A percentile compares a stretch with the other conserved stretches of the same genome.
phyloP scores from a whole-genome alignment of 2,329 filamentous ascomycete genomes.

The Talaromyces sp. region DNA sequence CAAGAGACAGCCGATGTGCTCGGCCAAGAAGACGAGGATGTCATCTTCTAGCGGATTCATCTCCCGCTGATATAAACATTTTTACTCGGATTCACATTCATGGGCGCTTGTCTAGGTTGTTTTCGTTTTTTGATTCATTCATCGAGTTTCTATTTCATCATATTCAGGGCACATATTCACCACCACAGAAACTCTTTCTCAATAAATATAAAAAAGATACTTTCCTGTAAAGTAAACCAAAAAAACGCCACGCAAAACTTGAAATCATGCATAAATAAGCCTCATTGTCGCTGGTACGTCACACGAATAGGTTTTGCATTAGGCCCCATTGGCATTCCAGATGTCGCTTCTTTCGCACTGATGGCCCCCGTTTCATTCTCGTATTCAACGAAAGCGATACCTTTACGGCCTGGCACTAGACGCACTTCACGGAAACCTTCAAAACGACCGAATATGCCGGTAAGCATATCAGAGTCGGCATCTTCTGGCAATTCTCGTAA shows the following conservation, averaged over 20 bases:
- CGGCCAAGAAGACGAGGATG: conserved; percentile 69
- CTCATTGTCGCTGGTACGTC: conserved; percentile 86
- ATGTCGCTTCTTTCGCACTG: conserved; percentile 86
- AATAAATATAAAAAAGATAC: conserved; percentile 13
- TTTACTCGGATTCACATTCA: background rate
- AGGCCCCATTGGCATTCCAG: conserved; percentile 72
- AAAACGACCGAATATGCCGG: conserved; percentile 77
- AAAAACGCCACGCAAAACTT: conserved; percentile 10
- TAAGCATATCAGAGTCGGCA: conserved; percentile 74
- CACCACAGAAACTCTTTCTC: conserved; percentile 3
- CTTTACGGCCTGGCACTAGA: conserved; percentile 75
- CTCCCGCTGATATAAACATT: background rate
- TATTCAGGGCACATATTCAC: conserved; percentile 11
- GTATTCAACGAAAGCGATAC: conserved; percentile 96
- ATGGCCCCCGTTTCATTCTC: conserved; percentile 85
- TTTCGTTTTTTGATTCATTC: background rate
- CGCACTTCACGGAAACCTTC: conserved; percentile 93
- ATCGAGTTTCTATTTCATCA: background rate
- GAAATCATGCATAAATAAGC: conserved; percentile 15
- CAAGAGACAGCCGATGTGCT: conserved; percentile 60
- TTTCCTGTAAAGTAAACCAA: conserved; percentile 9
- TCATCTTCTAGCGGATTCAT: conserved; percentile 63
- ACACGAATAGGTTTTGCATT: conserved; percentile 80
- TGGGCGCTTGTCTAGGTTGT: conserved; percentile 1
- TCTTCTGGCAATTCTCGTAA: conserved; percentile 87